Evolutionary conservation across 805 yeast genomes (phyloP), one percentile per base, ranked within the genome.

Genomic region (Candida khao-thaluensis): DNA sequence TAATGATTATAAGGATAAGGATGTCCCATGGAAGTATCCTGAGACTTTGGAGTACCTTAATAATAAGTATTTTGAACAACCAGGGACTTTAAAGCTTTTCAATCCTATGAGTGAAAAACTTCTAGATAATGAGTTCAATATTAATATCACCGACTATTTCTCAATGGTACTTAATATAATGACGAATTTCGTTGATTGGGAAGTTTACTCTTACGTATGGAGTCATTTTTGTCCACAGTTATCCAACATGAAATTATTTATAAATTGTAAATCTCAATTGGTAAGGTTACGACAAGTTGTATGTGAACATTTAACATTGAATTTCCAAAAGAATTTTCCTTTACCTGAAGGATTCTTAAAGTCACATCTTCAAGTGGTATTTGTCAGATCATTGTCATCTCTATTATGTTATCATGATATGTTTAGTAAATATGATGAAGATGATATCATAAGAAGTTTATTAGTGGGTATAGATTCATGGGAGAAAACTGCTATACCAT

Each of bases 401-500:
- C 60, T 84, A 29, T 56, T 81, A 7, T 84, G 85, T 1, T 82
- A 81, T 47, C 81, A 77, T 42, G 65, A 64, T 14, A 56, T 66
- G 17, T 76, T 81, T 44, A 55, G 76, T 6, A 78, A 76, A 44
- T 60, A 58, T 14, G 86, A 81, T 35, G 79, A 81, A 44, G 90
- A 84, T 52, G 76, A 71, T 41, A 66, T 86, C 17, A 71, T 85
- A 12, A 72, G 72, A 40, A 70, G 88, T 0, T 66, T 83, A 18
- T 64, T 82, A 9, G 60, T 71, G 32, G 85, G 86, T 0, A 59
- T 85, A 38, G 74, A 79, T 1, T 79, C 88, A 1, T 83, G 90
- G 86, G 88, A 87, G 44, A 77, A 77, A 44, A 79, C 95, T 0
- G 85, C 88, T 0, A 75, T 82, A 24, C 88, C 95, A 2, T 78